Percentiles rank a stretch among this genome's conserved stretches.
Conservation (phyloP, 495 filamentous ascomycete species). For the Aspergillus diversus region DNA sequence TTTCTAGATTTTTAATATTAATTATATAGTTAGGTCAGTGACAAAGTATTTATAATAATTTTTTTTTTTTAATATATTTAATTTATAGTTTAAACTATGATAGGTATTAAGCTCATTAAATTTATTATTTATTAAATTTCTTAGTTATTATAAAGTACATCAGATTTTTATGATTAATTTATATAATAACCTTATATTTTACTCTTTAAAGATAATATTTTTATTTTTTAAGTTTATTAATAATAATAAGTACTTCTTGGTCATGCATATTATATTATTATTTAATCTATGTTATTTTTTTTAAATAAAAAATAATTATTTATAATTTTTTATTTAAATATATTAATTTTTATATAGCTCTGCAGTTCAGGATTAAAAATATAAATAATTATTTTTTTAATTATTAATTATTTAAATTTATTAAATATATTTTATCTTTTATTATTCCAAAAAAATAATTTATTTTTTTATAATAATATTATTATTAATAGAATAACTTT, state of each 20-base stretch:
- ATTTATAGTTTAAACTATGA: neutral
- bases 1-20: constrained; percentile 5
- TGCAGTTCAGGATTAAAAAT: no score
- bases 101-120: neutral
- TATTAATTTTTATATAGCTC: no score
- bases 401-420: no score
- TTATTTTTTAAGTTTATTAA: no score
- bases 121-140: neutral
- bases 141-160: neutral
- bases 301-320: no score
- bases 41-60: neutral
- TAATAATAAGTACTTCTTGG: neutral
- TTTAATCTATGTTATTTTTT: no score
- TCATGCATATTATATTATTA: neutral
- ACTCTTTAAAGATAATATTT: neutral
- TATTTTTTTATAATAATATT: no score
- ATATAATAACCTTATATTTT: constrained; percentile 5
- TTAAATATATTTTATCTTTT: no score
- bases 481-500: no score
- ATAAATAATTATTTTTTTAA: no score
- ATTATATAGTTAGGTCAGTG: neutral
- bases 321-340: neutral
- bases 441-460: no score
- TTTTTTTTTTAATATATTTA: constrained; percentile 1
- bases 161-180: constrained; percentile 1